Base-by-base conservation (phyloP, 305 asterid species). In the Fraxinus greggii region DNA sequence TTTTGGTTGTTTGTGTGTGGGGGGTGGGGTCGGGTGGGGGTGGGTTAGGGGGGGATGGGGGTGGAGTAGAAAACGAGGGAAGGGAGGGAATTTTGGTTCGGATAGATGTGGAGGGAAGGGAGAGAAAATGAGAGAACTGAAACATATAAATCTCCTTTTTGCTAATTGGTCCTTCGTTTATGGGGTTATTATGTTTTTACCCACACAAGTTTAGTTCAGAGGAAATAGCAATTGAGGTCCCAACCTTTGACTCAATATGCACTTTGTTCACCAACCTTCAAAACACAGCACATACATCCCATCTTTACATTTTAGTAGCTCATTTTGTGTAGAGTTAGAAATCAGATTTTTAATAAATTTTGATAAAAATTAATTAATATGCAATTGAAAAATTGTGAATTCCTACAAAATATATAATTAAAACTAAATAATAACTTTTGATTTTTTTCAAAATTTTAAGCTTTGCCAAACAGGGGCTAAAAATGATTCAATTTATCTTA, bases 11-110 rank as follows among this genome's bases (percentile, higher is more conserved):
- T 23, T 56, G 87, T 32, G 86, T 38, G 85, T 32, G 86, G 2
- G 78, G 54, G 28, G n/a, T 19, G 86, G 33, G 82, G n/a, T 74
- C 19, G 35, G 82, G 85, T 84, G 76, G 54, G 87, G 88, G 31
- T 21, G 70, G 5, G 45, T 12, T 56, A 23, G 1, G 13, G 28
- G 28, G 32, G 29, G 15, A 19, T 13, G 15, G 77, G 70, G 81
- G 80, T 23, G 83, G 79, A 90, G 90, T 80, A 86, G 90, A 86
- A 88, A 91, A 92, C 85, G 95, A 90, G 94, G 95, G 93, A 93
- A 95, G 93, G 91, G 97, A 93, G 97, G 97, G 94, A 94, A 93
- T 89, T 93, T 94, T 95, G 89, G 96, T 93, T 94, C 93, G 94
- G 94, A 92, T 87, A 82, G 92, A 87, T 90, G 96, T 95, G 99